Percentiles rank a stretch among this genome's conserved stretches.
phyloP scores from a whole-genome alignment of 257 asterid genomes.

The Petunia secreta region DNA sequence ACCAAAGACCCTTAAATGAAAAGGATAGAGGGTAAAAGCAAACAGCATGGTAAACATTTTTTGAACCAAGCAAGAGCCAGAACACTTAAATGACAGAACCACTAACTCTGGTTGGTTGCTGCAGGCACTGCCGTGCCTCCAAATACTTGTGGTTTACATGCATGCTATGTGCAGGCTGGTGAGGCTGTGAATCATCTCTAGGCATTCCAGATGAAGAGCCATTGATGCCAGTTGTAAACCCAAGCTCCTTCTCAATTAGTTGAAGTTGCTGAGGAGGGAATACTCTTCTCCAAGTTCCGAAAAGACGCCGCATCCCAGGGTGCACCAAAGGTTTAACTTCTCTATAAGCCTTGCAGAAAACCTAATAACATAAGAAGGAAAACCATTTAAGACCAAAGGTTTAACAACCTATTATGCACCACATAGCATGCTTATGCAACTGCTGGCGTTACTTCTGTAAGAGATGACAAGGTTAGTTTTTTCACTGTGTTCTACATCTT shows the following conservation, averaged over 20 bases:
- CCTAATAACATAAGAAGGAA: conserved; percentile 45
- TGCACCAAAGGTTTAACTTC: conserved; percentile 77
- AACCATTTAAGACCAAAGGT: background rate
- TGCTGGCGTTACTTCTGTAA: background rate
- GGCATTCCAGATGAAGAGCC: conserved; percentile 57
- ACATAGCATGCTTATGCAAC: conserved; percentile 1
- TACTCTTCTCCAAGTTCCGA: conserved; percentile 90
- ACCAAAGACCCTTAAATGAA: background rate
- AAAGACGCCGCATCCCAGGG: conserved; percentile 87
- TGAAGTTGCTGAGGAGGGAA: conserved; percentile 76
- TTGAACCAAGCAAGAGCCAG: background rate
- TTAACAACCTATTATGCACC: background rate
- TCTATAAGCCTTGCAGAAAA: conserved; percentile 79
- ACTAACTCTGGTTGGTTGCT: conserved; percentile 63
- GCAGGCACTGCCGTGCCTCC: conserved; percentile 78
- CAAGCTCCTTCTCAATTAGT: conserved; percentile 81
- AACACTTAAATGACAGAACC: conserved; percentile 30
- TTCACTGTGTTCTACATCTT: conserved; percentile 17
- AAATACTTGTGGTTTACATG: conserved; percentile 89
- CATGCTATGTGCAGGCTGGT: conserved; percentile 79
- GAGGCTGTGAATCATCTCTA: conserved; percentile 63
- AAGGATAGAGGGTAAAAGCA: background rate
- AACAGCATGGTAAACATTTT: background rate
- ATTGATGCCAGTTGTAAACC: conserved; percentile 56
- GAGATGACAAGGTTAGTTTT: conserved; percentile 9